Evolutionary conservation across 257 asterid genomes (phyloP), one percentile per base, ranked within the genome.

Genomic region (Nicotiana undulata): DNA sequence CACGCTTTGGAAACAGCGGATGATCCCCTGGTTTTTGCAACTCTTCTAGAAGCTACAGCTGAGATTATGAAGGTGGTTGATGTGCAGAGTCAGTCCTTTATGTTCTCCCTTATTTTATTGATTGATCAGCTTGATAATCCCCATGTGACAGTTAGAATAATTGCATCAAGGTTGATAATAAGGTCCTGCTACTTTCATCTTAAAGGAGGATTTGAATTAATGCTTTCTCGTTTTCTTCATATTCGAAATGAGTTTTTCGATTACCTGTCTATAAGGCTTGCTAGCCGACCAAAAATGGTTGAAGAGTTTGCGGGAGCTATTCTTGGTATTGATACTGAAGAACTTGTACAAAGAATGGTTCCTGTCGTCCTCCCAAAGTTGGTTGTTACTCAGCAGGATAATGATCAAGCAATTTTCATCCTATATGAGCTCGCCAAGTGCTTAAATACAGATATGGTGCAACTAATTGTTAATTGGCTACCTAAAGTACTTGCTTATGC

Each of bases 311-410:
- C 99, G 82, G 85, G 85, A n/a, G 88, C 92, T 53, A 93, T 94
- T 84, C 98, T 92, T 86, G 90, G 94, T 52, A 82, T 92, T 86
- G 90, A 90, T 88, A 88, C 90, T 84, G 89, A 85, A 86, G 96
- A 90, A 90, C 97, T 95, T 86, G 92, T 93, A 59, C 88, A 84
- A 87, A 90, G 89, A 85, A 91, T 95, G 97, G 87, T 92, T 77
- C 99, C 99, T 77, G 89, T 92, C 83, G 90, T 92, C 89, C 97
- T 95, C 86, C 99, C 99, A 53, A 93, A 96, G 87, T 92, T 93
- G 55, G 93, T 95, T 79, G 93, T 89, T 67, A 80, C 85, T 86
- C 89, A 88, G 84, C 89, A 88, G 75, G 89, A 87, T 63, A 85
- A 85, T 83, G 90, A 88, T 83, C 93, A 92, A 87, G 90, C 93